Evolutionary conservation across 2,329 filamentous ascomycete genomes (phyloP).

Genomic region (Cladosporium sp.): DNA sequence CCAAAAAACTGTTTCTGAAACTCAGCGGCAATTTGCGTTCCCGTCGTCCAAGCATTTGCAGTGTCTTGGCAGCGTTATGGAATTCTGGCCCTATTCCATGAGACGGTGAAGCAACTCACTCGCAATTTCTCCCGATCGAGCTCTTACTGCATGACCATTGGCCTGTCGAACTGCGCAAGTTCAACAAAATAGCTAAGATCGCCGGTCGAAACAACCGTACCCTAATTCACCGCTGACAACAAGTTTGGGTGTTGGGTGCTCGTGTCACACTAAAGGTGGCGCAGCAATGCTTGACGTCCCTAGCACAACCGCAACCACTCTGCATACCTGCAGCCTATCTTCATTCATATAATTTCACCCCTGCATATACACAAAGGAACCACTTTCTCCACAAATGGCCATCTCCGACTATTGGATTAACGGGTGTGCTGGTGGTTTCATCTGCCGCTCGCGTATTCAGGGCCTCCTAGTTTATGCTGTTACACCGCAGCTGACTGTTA

Average conservation of each 20-base stretch:
- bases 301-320: background rate
- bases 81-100: background rate
- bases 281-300: slow-evolving; percentile 2
- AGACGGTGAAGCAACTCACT: background rate
- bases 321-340: background rate
- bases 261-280: slow-evolving; percentile 7
- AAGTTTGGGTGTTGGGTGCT: background rate
- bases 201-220: background rate
- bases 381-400: slow-evolving; percentile 9
- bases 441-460: background rate
- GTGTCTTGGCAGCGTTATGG: background rate
- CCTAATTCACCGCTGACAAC: slow-evolving; percentile 3
- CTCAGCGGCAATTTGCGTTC: background rate
- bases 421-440: slow-evolving; percentile 6
- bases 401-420: background rate
- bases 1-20: background rate
- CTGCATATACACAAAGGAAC: background rate
- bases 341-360: background rate
- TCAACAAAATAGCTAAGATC: background rate
- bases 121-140: background rate
- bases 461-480: background rate
- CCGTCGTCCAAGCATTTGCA: background rate
- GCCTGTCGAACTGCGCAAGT: background rate
- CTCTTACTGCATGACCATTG: background rate
- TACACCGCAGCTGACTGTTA: background rate